These are phyloP conservation scores for Aspergillus sclerotioniger DNA, from an alignment of 495 filamentous ascomycete species.

Conservation along the genomic window DNA sequence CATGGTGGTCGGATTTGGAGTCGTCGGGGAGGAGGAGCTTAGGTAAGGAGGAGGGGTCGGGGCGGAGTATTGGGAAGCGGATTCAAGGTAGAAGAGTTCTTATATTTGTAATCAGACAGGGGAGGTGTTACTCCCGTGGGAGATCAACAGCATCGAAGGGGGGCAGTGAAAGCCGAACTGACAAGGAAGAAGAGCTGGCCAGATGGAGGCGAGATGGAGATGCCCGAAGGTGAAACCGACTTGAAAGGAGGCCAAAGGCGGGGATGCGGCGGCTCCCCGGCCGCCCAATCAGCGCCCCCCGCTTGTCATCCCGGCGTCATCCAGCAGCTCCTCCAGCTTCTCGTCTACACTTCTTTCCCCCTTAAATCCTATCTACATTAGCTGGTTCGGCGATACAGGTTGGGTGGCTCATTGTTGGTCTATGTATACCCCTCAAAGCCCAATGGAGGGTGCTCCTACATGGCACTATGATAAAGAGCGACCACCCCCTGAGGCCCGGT, in stretches of 20 bases:
- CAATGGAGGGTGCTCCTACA: too few relatives aligned
- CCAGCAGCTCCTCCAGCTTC: neutral
- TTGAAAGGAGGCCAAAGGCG: conserved; percentile 6
- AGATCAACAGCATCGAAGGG: too few relatives aligned
- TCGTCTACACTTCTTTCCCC: too few relatives aligned
- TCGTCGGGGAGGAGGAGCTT: conserved; percentile 13
- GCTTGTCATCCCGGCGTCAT: conserved; percentile 23
- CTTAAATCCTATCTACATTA: too few relatives aligned
- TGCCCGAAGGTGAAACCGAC: conserved; percentile 12
- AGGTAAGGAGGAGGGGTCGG: conserved; percentile 4
- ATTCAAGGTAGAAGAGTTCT: too few relatives aligned
- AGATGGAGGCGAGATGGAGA: neutral
- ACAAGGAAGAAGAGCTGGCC: neutral
- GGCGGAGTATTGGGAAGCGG: neutral
- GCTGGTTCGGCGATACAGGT: too few relatives aligned
- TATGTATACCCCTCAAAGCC: too few relatives aligned
- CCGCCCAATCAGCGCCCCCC: conserved; percentile 28
- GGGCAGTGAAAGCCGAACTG: too few relatives aligned
- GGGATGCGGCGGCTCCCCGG: conserved; percentile 10
- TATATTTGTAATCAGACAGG: too few relatives aligned
- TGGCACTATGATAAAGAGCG: neutral
- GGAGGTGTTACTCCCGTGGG: too few relatives aligned
- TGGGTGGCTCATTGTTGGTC: too few relatives aligned
- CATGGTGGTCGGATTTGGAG: conserved; percentile 25
- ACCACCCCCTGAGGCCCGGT: conserved; percentile 1